Base-by-base conservation (phyloP, 192 early-diverging fungal species). In the Oehlia diaphana region DNA sequence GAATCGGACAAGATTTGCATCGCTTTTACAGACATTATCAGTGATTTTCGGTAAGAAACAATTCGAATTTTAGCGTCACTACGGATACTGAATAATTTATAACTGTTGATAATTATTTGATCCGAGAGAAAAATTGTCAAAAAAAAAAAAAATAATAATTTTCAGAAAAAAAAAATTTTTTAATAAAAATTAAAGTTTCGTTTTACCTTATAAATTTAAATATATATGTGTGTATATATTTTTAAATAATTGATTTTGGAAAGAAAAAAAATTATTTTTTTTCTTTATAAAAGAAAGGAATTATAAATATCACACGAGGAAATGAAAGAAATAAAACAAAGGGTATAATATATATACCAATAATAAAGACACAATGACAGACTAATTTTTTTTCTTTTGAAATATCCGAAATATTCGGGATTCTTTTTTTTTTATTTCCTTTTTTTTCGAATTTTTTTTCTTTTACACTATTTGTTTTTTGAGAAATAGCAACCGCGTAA, bases 1-100 rank as follows among this genome's bases (percentile, higher is more conserved):
- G 68, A 42, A 70, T 70, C 37, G 8, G 68, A 44, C 44, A 70
- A 70, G n/a, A 70, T 70, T n/a, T 31, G 37, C 39, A 70, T 70
- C 53, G 53, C 53, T 58, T 58, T 58, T 2, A 58, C 5, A 19
- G 53, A 21, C 44, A 47, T 47, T 47, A 47, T 47, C 44, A 47
- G 44, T 47, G 10, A 12, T 47, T 47, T 58, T 58, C 19, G 16
- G 14, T 58, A 3, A 53, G 2, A 37, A 5, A 5, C 2, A 37
- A 37, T 37, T 37, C 37, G 37, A 37, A 37, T 19, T 19, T 19
- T 19, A 19, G 4, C 19, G 53, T 58, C 13, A 58, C 13, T 19
- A 14, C 53, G 53, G 53, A 21, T 21, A 19, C 53, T 58, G 53
- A 19, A 19, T 44, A 44, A 44, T 44, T 47, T 58, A 0, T 58